A percentile compares a stretch with the other conserved stretches of the same genome.
Evolutionary conservation across 345 rosid genomes (phyloP).

Genomic region (Ceriops tagal): DNA sequence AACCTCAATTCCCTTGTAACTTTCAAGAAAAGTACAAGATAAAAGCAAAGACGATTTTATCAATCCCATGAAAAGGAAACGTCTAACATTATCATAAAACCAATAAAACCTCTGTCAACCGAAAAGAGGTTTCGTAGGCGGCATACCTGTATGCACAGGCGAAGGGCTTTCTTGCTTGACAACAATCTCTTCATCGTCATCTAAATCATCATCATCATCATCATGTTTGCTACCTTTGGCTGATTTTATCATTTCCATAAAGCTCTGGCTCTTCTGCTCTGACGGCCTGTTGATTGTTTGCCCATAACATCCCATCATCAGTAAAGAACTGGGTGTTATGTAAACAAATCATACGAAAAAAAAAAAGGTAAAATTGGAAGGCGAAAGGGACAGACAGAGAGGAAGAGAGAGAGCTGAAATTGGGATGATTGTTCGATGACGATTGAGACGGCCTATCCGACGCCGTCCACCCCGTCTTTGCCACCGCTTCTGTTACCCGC

Average conservation of each 20-base stretch:
- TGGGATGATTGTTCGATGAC: slow-evolving; percentile 48
- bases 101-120: not conserved
- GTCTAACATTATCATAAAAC: not conserved
- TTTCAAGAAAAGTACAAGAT: not conserved
- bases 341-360: not conserved
- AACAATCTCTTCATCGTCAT: slow-evolving; percentile 67
- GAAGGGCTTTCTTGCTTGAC: slow-evolving; percentile 69
- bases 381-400: slow-evolving; percentile 54
- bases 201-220: slow-evolving; percentile 61
- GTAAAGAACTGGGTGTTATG: not conserved
- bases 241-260: slow-evolving; percentile 85
- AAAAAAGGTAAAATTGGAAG: not conserved
- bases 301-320: not conserved
- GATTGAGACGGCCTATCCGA: slow-evolving; percentile 44
- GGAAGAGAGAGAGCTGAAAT: slow-evolving; percentile 65
- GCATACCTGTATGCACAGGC: slow-evolving; percentile 51
- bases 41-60: not conserved
- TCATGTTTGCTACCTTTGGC: slow-evolving; percentile 35
- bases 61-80: not conserved
- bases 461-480: slow-evolving; percentile 27
- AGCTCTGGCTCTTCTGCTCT: slow-evolving; percentile 67
- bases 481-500: slow-evolving; percentile 37
- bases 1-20: slow-evolving; percentile 57
- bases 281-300: slow-evolving; percentile 44
- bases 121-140: not conserved